Percentiles rank a stretch among this genome's conserved stretches.
Conservation (phyloP, 2,329 filamentous ascomycete genomes). For the Bipolaris zeicola region DNA sequence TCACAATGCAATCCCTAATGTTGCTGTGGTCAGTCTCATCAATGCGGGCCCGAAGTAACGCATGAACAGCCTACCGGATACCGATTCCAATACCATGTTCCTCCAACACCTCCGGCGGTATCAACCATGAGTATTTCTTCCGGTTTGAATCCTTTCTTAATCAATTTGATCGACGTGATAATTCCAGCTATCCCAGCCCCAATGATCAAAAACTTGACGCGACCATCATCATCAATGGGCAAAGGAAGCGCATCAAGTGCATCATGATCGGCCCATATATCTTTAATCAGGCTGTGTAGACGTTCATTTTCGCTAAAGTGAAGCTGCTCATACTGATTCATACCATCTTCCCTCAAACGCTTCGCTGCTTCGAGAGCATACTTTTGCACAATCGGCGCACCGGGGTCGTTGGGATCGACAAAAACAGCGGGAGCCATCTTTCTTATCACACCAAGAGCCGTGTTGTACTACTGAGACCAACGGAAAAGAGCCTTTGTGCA, state of each 20-base stretch:
- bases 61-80: conserved; percentile 1
- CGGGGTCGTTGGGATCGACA: conserved; percentile 12
- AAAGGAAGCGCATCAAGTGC: conserved; percentile 17
- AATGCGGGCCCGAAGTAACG: neutral
- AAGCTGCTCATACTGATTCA: conserved; percentile 19
- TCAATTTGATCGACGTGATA: conserved; percentile 46
- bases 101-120: conserved; percentile 53
- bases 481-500: neutral
- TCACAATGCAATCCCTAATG: conserved; percentile 55
- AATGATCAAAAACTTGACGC: conserved; percentile 41
- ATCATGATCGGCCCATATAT: conserved; percentile 23
- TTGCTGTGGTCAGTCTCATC: neutral
- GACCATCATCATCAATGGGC: conserved; percentile 7
- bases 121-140: conserved; percentile 50
- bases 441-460: neutral
- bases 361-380: conserved; percentile 22
- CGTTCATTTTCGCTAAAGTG: conserved; percentile 19
- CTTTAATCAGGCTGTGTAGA: conserved; percentile 16
- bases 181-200: conserved; percentile 52
- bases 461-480: neutral
- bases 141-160: conserved; percentile 42
- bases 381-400: conserved; percentile 17
- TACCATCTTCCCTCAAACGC: conserved; percentile 18
- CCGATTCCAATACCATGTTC: conserved; percentile 56
- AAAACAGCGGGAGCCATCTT: conserved; percentile 1